Percentiles rank a stretch among this genome's conserved stretches.
Conservation (phyloP, 129 eudicot genomes). For the Tagetes erecta region DNA sequence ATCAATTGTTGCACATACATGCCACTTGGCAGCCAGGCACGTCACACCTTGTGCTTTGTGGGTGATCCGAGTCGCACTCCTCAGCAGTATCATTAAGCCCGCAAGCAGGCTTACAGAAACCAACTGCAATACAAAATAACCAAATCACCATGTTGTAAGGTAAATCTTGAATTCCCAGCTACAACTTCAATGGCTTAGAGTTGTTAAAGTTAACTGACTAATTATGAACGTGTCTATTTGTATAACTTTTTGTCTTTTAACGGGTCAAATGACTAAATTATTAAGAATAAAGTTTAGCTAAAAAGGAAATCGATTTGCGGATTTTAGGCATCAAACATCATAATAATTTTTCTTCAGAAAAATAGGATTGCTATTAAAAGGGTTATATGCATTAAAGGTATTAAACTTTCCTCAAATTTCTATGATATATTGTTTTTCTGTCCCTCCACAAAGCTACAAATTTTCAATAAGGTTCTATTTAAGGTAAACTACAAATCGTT, state of each 20-base stretch:
- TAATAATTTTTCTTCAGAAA: not conserved
- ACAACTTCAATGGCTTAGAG: not conserved
- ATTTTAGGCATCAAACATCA: not conserved
- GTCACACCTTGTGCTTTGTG: slow-evolving; percentile 81
- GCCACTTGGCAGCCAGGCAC: slow-evolving; percentile 82
- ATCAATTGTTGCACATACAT: slow-evolving; percentile 77
- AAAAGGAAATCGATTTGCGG: not conserved
- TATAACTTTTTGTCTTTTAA: not conserved
- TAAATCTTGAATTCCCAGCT: not conserved
- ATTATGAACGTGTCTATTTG: not conserved
- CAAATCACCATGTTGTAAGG: not conserved
- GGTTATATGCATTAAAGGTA: not conserved
- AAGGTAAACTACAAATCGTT: not conserved
- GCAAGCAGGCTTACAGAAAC: slow-evolving; percentile 56
- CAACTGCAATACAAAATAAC: slow-evolving; percentile 12
- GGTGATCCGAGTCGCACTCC: slow-evolving; percentile 81
- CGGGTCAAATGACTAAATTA: not conserved
- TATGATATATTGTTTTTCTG: not conserved
- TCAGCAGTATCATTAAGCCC: slow-evolving; percentile 60
- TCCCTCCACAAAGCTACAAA: not conserved
- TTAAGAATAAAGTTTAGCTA: not conserved
- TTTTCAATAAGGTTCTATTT: not conserved
- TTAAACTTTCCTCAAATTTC: not conserved
- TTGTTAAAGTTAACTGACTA: not conserved
- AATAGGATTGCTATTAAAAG: not conserved